phyloP scores from a whole-genome alignment of 345 rosid genomes.

The Pistacia integerrima region DNA sequence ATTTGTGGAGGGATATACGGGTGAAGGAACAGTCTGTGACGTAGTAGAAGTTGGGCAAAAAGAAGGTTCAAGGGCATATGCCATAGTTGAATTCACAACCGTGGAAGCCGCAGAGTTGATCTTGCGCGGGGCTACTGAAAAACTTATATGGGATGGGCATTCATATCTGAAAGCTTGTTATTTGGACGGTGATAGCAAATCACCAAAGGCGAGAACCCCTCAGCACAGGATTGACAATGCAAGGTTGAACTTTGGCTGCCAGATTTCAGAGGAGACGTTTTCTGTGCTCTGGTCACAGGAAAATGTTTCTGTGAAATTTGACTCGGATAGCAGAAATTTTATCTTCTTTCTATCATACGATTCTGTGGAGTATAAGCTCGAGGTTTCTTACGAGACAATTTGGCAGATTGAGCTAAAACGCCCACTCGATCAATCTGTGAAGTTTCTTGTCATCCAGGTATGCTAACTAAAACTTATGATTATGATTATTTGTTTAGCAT shows the following conservation, averaged over 20 bases:
- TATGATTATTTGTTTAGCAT: background rate
- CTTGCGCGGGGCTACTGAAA: background rate
- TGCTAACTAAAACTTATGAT: background rate
- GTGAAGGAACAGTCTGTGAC: conserved; percentile 35
- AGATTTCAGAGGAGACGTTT: conserved; percentile 29
- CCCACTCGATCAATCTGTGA: conserved; percentile 13
- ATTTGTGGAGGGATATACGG: conserved; percentile 33
- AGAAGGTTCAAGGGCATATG: conserved; percentile 23
- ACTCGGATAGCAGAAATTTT: conserved; percentile 29
- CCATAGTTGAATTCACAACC: conserved; percentile 42
- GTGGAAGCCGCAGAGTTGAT: conserved; percentile 28
- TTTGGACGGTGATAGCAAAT: conserved; percentile 25
- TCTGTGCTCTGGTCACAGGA: conserved; percentile 33
- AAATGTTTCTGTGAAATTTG: conserved; percentile 34
- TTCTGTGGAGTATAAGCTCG: conserved; percentile 38
- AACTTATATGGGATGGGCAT: conserved; percentile 11
- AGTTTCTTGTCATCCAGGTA: conserved; percentile 50
- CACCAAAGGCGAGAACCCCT: conserved; percentile 28
- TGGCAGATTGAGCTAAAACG: conserved; percentile 41
- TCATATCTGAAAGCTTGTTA: conserved; percentile 30
- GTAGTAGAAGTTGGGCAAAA: conserved; percentile 30
- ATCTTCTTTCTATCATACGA: conserved; percentile 25
- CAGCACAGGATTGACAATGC: conserved; percentile 19
- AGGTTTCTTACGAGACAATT: conserved; percentile 44
- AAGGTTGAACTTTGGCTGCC: conserved; percentile 44